Percentiles rank a stretch among this genome's conserved stretches.
phyloP scores from a whole-genome alignment of 331 rosid genomes.

The Quercus tomentella region DNA sequence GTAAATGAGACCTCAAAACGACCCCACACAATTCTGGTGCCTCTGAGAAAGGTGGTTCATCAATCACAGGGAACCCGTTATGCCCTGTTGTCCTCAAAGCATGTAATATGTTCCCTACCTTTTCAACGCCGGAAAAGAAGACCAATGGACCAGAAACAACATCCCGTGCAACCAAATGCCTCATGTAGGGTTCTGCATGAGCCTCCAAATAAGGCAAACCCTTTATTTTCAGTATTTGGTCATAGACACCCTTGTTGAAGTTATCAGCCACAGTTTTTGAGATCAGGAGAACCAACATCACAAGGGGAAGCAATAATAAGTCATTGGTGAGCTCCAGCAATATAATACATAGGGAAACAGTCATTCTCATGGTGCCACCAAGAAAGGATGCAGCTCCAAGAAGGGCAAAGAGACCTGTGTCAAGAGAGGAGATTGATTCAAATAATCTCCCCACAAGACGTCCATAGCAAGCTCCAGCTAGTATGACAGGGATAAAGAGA shows the following conservation, averaged over 20 bases:
- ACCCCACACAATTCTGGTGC: constrained; percentile 78
- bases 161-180: constrained; percentile 55
- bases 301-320: constrained; percentile 75
- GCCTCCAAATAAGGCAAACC: constrained; percentile 90
- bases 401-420: constrained; percentile 60
- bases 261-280: constrained; percentile 76
- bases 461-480: constrained; percentile 86
- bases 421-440: constrained; percentile 52
- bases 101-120: constrained; percentile 51
- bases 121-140: constrained; percentile 64
- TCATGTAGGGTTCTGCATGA: constrained; percentile 92
- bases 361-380: constrained; percentile 94
- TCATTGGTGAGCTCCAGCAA: constrained; percentile 86
- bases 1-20: constrained; percentile 78
- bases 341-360: constrained; percentile 76
- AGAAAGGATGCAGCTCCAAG: constrained; percentile 87
- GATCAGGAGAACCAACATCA: constrained; percentile 68
- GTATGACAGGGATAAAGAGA: constrained; percentile 91
- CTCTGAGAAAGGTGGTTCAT: constrained; percentile 71
- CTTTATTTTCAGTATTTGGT: constrained; percentile 71
- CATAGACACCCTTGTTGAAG: constrained; percentile 87
- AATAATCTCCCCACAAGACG: constrained; percentile 61
- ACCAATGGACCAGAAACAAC: constrained; percentile 76
- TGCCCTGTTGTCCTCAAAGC: constrained; percentile 54
- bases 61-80: constrained; percentile 88